Evolutionary conservation across 2,329 filamentous ascomycete species (phyloP), one percentile per base, ranked within the genome.

Genomic region (Bipolaris zeicola): DNA sequence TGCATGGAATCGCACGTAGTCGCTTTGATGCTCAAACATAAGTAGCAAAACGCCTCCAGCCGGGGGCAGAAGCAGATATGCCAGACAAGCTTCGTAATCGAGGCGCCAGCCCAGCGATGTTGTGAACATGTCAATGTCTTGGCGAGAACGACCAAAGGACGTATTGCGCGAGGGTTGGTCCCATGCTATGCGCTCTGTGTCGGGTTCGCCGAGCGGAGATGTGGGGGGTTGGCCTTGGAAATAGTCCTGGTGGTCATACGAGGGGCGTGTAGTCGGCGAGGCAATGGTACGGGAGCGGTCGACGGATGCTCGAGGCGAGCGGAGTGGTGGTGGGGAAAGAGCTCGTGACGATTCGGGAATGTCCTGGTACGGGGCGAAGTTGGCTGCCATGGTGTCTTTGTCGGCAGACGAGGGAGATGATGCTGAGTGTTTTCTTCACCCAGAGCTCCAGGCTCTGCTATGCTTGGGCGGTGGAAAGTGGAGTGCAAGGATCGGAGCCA

Each of bases 281-380:
- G 65, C 63, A 14, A 69, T 63, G 46, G 64, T 70, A 53, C 66
- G 68, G n/a, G 71, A 62, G 64, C 67, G 70, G 63, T 72, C 68
- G 54, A 72, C 57, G 4, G 70, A 77, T 42, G 65, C 70, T 54
- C 66, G 72, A 1, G 73, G 73, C 14, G 72, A 75, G 81, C 43
- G 55, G 13, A 57, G 78, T 53, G 87, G 78, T 53, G 87, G 84
- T 50, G 92, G 91, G 18, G 91, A 96, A 74, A 92, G 84, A 50
- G 89, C 87, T 70, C 94, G 91, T 65, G 87, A 86, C 67, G 89
- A 84, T 80, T 98, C 93, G 8, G 95, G 95, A 46, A 89, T 89
- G 77, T 94, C 94, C 81, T 98, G 95, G 79, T 98, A 99, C 36
- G 95, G 95, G 43, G 95, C 95, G 76, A 98, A 99, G 80, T 97